Conservation (phyloP, 805 yeast species). For the Yamadazyma kitorensis region DNA sequence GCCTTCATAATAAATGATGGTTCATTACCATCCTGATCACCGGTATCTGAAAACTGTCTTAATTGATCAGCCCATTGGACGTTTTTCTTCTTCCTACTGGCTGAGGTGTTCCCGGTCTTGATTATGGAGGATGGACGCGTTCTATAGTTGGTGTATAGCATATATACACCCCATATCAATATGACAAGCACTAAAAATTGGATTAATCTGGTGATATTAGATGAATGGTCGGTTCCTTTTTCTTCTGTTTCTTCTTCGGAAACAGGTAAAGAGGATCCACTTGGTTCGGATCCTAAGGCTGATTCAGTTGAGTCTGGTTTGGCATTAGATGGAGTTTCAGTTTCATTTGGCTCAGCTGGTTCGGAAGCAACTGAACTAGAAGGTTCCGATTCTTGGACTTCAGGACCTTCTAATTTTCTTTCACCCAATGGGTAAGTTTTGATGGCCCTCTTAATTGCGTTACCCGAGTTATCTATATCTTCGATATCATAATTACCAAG, state of each 20-base stretch:
- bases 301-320: background rate
- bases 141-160: constrained; percentile 34
- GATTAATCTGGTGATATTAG: constrained; percentile 33
- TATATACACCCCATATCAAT: constrained; percentile 40
- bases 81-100: constrained; percentile 37
- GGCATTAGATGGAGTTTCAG: background rate
- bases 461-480: constrained; percentile 10
- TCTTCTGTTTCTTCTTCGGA: background rate
- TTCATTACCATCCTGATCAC: constrained; percentile 20
- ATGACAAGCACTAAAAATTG: constrained; percentile 38
- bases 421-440: constrained; percentile 30
- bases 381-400: constrained; percentile 1
- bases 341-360: too few relatives aligned
- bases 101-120: constrained; percentile 31
- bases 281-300: background rate
- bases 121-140: constrained; percentile 42
- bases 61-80: constrained; percentile 49
- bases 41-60: constrained; percentile 32
- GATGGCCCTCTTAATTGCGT: constrained; percentile 16
- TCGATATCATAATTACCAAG: constrained; percentile 26
- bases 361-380: background rate
- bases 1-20: constrained; percentile 39
- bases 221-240: background rate
- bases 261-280: constrained; percentile 1
- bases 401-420: constrained; percentile 13